Evolutionary conservation across 139 green algal genomes (phyloP).

Genomic region (Tetraselmis striata): DNA sequence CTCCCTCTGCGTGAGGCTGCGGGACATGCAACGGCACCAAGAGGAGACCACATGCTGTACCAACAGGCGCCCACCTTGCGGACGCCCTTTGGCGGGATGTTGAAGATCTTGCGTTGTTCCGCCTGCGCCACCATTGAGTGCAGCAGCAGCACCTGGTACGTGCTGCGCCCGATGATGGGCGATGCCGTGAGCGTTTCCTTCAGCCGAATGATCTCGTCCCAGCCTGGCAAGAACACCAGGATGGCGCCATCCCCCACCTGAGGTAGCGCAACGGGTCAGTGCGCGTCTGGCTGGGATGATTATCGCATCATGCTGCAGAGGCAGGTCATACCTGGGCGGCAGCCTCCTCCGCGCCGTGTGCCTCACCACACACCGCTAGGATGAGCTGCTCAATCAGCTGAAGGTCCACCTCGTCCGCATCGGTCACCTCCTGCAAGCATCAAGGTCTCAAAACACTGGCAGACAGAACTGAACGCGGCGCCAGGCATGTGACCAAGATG

Average conservation of each 20-base stretch:
- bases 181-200: slow-evolving; percentile 47
- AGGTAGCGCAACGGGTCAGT: too few species aligned
- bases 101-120: slow-evolving; percentile 63
- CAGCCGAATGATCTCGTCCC: slow-evolving; percentile 75
- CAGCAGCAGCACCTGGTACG: slow-evolving; percentile 49
- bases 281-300: neutral
- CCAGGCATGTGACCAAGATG: too few species aligned
- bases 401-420: slow-evolving; percentile 56
- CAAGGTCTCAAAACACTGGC: too few species aligned
- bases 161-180: slow-evolving; percentile 22
- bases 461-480: too few species aligned
- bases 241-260: slow-evolving; percentile 48
- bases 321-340: neutral
- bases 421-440: slow-evolving; percentile 24
- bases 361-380: slow-evolving; percentile 36
- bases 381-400: slow-evolving; percentile 37
- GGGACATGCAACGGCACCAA: too few species aligned
- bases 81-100: slow-evolving; percentile 41
- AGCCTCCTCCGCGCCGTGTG: neutral
- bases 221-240: slow-evolving; percentile 78
- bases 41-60: neutral
- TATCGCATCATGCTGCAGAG: neutral
- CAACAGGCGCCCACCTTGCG: slow-evolving; percentile 56
- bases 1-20: too few species aligned
- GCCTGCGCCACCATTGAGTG: slow-evolving; percentile 65